phyloP scores from a whole-genome alignment of 2,329 filamentous ascomycete genomes.

The Colletotrichum tofieldiae region DNA sequence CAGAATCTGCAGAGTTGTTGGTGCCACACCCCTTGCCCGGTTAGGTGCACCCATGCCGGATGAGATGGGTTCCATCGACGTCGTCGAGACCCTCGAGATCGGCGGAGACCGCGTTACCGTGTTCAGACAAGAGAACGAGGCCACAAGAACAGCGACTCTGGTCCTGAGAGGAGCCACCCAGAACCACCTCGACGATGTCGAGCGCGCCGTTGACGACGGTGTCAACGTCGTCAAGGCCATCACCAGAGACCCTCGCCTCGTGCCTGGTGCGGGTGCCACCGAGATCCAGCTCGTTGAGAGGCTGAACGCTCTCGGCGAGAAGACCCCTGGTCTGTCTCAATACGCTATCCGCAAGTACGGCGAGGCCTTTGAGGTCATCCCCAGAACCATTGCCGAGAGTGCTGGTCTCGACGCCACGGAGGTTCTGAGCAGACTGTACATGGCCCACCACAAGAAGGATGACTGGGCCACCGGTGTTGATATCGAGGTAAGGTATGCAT shows the following conservation, averaged over 20 bases:
- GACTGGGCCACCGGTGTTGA: constrained; percentile 95
- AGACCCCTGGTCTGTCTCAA: constrained; percentile 92
- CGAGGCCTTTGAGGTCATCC: constrained; percentile 97
- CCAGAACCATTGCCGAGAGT: constrained; percentile 93
- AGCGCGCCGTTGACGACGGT: constrained; percentile 96
- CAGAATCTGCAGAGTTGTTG: constrained; percentile 94
- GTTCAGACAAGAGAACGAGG: constrained; percentile 95
- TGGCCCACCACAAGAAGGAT: constrained; percentile 90
- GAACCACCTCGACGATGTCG: constrained; percentile 97
- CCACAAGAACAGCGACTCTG: constrained; percentile 92
- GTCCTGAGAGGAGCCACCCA: constrained; percentile 96
- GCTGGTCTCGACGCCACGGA: constrained; percentile 98
- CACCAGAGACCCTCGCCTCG: constrained; percentile 90
- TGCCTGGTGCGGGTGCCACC: constrained; percentile 94
- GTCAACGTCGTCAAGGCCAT: constrained; percentile 99
- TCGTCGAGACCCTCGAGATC: constrained; percentile 98
- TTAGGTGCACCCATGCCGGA: constrained; percentile 99
- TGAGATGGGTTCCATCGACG: constrained; percentile 95
- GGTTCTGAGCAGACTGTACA: constrained; percentile 91
- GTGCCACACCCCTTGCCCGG: constrained; percentile 94
- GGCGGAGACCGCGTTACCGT: constrained; percentile 98
- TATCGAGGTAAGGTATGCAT: constrained; percentile 75
- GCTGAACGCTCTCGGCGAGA: constrained; percentile 91
- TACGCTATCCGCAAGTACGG: constrained; percentile 98
- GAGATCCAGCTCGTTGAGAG: constrained; percentile 95